Conservation (phyloP, 2,329 filamentous ascomycete species). For the Cordyceps cicadae region DNA sequence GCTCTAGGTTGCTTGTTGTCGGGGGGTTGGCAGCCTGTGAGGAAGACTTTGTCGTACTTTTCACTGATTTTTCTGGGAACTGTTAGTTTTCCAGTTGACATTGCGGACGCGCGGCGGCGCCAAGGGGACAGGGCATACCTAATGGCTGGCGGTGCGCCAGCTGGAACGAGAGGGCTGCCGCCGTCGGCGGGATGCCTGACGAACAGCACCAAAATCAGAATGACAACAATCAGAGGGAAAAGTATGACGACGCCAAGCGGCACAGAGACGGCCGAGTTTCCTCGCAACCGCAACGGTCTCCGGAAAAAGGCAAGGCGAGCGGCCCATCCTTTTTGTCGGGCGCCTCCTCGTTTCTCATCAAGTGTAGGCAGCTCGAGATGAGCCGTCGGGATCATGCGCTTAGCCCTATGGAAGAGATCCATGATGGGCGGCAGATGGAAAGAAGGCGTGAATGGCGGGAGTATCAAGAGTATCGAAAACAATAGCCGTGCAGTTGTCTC, state of each 20-base stretch:
- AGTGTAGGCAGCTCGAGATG: slow-evolving; percentile 38
- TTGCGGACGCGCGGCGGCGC: background rate
- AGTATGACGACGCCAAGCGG: slow-evolving; percentile 86
- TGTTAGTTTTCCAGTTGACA: background rate
- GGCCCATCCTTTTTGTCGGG: slow-evolving; percentile 32
- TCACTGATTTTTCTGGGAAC: slow-evolving; percentile 80
- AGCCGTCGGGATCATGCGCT: slow-evolving; percentile 38
- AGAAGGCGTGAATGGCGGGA: background rate
- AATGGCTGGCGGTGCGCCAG: slow-evolving; percentile 80
- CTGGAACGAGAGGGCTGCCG: slow-evolving; percentile 76
- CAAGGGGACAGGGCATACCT: slow-evolving; percentile 48
- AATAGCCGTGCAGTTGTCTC: background rate
- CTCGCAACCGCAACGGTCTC: slow-evolving; percentile 77
- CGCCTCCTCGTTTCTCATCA: slow-evolving; percentile 39
- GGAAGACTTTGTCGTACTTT: slow-evolving; percentile 94
- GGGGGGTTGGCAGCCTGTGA: slow-evolving; percentile 76
- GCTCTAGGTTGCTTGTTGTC: slow-evolving; percentile 72
- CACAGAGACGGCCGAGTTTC: slow-evolving; percentile 87
- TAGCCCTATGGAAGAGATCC: slow-evolving; percentile 51
- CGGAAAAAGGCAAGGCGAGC: slow-evolving; percentile 70
- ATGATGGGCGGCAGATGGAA: slow-evolving; percentile 26
- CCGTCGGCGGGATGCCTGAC: slow-evolving; percentile 78
- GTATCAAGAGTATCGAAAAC: background rate
- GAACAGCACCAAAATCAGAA: slow-evolving; percentile 84
- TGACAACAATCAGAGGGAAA: slow-evolving; percentile 84